Base-by-base conservation (phyloP, 2,329 filamentous ascomycete genomes). In the Aspergillus eucalypticola region DNA sequence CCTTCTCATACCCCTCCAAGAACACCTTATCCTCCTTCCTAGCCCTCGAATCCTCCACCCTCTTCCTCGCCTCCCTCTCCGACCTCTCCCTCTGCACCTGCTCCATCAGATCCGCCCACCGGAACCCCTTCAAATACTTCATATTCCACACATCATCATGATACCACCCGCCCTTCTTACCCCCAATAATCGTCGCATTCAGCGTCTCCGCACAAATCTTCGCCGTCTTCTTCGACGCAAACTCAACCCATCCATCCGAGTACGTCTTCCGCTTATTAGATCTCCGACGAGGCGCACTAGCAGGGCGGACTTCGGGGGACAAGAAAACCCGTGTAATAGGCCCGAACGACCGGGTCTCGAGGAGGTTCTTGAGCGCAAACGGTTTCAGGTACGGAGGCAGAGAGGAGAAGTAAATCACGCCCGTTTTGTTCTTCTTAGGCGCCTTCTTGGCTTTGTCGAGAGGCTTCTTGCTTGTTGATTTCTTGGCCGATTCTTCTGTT, bases 301-400 rank as follows among this genome's bases (percentile, higher is more conserved):
- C 52, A 13, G 64, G 58, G 2, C 69, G 69, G 10, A 76, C 70
- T 21, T 69, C 71, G 0, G 79, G 79, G 0, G 78, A 71, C 2
- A 81, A 68, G 64, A 81, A 81, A n/a, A 79, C 67, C 41, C 75
- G 75, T 19, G 74, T 77, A 44, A 81, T 78, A 3, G 77, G 78
- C 0, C 64, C 67, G 57, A 81, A 81, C 1, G 76, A 75, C 6
- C 79, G 74, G 8, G 75, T 68, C 41, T 74, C 66, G 3, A 81
- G 68, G 7, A 81, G 67, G 5, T 70, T 73, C 59, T 79, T 79
- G n/a, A 81, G 67, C 0, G 78, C 76, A 50, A 72, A 77, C n/a
- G 78, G 79, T 62, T 79, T 79, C n/a, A 81, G 72, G 58, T 81
- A 80, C 25, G 79, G 79, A 3, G 79, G 79, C 2, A 81, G 66